phyloP scores from a whole-genome alignment of 1,284 basidiomycete species.

The Apiotrichum gamsii region DNA sequence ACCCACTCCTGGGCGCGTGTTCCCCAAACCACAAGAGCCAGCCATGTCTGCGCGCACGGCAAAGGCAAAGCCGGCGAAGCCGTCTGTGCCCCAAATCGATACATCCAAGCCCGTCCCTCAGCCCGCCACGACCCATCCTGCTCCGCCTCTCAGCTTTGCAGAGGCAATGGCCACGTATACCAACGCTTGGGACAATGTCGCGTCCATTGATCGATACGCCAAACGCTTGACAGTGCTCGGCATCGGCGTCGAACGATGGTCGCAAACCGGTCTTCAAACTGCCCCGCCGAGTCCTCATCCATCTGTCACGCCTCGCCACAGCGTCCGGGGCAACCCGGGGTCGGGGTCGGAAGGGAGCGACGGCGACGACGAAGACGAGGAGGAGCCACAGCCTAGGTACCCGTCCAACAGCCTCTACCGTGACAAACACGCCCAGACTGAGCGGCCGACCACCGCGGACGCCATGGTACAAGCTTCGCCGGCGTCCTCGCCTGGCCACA shows the following conservation, averaged over 20 bases:
- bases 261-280: constrained; percentile 12
- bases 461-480: constrained; percentile 31
- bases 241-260: constrained; percentile 6
- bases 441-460: constrained; percentile 19
- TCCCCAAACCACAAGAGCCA: constrained; percentile 19
- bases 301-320: background rate
- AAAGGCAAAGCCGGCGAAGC: constrained; percentile 55
- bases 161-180: constrained; percentile 56
- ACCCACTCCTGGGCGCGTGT: background rate
- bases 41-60: constrained; percentile 43
- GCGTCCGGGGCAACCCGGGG: background rate
- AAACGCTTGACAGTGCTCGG: constrained; percentile 52
- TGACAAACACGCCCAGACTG: constrained; percentile 36
- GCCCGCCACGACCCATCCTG: constrained; percentile 43
- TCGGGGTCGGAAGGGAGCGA: constrained; percentile 26
- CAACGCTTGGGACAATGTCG: constrained; percentile 77
- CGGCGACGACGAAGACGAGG: constrained; percentile 37
- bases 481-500: background rate
- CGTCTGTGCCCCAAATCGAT: constrained; percentile 75
- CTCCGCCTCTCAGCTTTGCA: constrained; percentile 44
- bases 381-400: constrained; percentile 2
- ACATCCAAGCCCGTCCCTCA: constrained; percentile 51
- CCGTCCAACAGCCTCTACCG: constrained; percentile 20
- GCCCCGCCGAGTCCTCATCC: constrained; percentile 24
- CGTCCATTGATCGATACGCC: constrained; percentile 70